Evolutionary conservation across 257 asterid genomes (phyloP).

Genomic region (Solanum habrochaites): DNA sequence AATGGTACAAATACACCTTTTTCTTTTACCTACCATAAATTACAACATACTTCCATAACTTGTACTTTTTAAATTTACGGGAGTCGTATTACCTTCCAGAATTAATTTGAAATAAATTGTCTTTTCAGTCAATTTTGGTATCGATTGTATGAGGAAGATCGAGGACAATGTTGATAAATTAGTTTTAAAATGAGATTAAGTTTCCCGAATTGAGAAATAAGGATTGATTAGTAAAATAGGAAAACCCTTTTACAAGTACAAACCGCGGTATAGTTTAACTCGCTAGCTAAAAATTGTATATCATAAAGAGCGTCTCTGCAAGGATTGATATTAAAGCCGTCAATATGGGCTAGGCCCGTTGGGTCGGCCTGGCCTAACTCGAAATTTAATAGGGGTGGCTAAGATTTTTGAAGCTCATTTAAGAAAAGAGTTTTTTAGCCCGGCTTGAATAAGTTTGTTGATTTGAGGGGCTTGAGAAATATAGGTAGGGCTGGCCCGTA

Average conservation of each 20-base stretch:
- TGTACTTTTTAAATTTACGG: not conserved
- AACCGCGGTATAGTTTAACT: not conserved
- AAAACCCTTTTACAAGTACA: not conserved
- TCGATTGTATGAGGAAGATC: not conserved
- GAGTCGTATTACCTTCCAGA: accelerated
- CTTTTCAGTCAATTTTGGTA: not conserved
- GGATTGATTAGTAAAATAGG: not conserved
- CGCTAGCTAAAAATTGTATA: not conserved
- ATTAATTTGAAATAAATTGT: not conserved
- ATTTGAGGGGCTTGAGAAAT: too few species aligned
- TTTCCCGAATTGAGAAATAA: not conserved
- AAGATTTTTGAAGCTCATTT: too few species aligned
- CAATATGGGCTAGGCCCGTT: too few species aligned
- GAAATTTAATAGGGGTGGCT: too few species aligned
- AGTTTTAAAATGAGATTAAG: not conserved
- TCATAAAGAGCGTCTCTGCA: not conserved
- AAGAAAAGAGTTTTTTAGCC: too few species aligned
- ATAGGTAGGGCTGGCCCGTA: too few species aligned
- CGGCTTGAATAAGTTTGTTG: too few species aligned
- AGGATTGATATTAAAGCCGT: not conserved
- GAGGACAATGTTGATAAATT: not conserved
- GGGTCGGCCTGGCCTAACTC: too few species aligned
- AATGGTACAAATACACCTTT: not conserved
- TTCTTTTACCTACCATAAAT: not conserved
- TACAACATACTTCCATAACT: not conserved